A percentile compares a stretch with the other conserved stretches of the same genome.
Evolutionary conservation across 768 basidiomycete species (phyloP).

Genomic region (Boletus barrowsii): DNA sequence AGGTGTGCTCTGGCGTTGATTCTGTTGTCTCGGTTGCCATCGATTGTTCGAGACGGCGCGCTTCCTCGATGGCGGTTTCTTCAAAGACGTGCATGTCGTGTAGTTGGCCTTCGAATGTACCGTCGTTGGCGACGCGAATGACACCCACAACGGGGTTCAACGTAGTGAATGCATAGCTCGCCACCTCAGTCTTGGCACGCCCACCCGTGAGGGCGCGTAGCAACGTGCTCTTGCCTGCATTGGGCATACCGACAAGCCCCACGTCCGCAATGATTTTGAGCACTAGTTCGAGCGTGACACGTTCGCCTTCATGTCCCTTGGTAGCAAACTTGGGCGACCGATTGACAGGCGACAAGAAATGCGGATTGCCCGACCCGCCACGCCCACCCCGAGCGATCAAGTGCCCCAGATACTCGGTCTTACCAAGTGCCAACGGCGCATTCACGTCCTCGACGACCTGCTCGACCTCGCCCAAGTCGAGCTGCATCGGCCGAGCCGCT

Average conservation of each 20-base stretch:
- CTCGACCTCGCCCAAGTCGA: slow-evolving; percentile 61
- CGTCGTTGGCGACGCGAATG: slow-evolving; percentile 79
- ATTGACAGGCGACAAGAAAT: slow-evolving; percentile 64
- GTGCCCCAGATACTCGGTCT: slow-evolving; percentile 52
- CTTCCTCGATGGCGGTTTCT: slow-evolving; percentile 60
- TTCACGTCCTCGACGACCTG: slow-evolving; percentile 31
- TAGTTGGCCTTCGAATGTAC: slow-evolving; percentile 64
- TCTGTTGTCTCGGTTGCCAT: neutral
- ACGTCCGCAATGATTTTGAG: slow-evolving; percentile 93
- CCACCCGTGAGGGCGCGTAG: slow-evolving; percentile 87
- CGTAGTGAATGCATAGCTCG: slow-evolving; percentile 92
- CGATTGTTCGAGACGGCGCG: slow-evolving; percentile 38
- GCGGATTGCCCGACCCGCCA: slow-evolving; percentile 88
- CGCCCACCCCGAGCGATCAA: slow-evolving; percentile 73
- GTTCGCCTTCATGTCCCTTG: slow-evolving; percentile 67
- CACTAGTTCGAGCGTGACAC: slow-evolving; percentile 80
- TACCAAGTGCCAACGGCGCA: slow-evolving; percentile 61
- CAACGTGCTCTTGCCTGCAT: slow-evolving; percentile 90
- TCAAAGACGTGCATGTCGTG: slow-evolving; percentile 53
- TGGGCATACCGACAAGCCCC: slow-evolving; percentile 95
- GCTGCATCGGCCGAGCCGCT: slow-evolving; percentile 41
- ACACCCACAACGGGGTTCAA: slow-evolving; percentile 92
- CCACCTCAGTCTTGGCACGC: slow-evolving; percentile 79
- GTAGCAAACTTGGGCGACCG: slow-evolving; percentile 88
- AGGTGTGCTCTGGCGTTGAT: neutral